phyloP scores from a whole-genome alignment of 768 basidiomycete species.

The Mycena olivaceomarginata region DNA sequence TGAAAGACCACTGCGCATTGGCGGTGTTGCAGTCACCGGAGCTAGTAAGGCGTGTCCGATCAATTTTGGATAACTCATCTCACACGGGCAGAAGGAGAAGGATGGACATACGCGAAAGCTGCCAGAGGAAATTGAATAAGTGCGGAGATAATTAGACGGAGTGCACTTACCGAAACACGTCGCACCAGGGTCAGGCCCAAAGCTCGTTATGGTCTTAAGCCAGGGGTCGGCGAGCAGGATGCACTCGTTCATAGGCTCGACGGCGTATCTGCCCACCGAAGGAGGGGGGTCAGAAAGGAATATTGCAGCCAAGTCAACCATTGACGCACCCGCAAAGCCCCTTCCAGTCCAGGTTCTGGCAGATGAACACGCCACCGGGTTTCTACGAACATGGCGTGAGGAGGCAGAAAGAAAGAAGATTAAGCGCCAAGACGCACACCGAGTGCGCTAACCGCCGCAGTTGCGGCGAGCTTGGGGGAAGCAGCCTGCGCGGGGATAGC shows the following conservation, averaged over 20 bases:
- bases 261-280: conserved; percentile 34
- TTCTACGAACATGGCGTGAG: conserved; percentile 18
- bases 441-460: background rate
- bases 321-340: conserved; percentile 40
- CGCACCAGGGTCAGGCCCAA: conserved; percentile 43
- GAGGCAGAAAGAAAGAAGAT: no score
- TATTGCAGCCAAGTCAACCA: background rate
- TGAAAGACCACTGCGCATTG: conserved; percentile 44
- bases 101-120: conserved; percentile 32
- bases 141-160: background rate
- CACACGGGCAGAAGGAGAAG: background rate
- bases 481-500: background rate
- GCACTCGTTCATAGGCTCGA: conserved; percentile 43
- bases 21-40: conserved; percentile 39
- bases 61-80: background rate
- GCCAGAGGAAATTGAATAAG: background rate
- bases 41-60: conserved; percentile 14
- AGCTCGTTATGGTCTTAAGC: conserved; percentile 38
- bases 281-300: background rate
- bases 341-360: conserved; percentile 31
- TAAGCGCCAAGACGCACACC: conserved; percentile 32
- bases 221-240: conserved; percentile 40
- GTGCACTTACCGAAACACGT: conserved; percentile 41
- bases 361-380: conserved; percentile 44
- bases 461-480: background rate